phyloP scores from a whole-genome alignment of 2,329 filamentous ascomycete species.

The Fusarium bactridioides region DNA sequence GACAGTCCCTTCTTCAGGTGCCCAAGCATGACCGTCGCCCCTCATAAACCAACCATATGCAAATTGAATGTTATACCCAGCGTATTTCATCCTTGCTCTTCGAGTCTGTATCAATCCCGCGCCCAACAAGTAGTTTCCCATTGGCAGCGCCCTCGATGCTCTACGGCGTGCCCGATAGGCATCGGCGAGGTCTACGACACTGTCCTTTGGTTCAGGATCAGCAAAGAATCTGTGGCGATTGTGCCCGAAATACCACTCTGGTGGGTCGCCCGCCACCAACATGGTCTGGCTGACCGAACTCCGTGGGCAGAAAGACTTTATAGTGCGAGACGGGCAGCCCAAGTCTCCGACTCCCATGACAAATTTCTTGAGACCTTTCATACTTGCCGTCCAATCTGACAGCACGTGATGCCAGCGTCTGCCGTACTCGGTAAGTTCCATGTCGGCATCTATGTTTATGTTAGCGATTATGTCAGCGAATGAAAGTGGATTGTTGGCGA shows the following conservation, averaged over 20 bases:
- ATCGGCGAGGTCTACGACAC: rapidly evolving
- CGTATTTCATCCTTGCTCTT: neutral
- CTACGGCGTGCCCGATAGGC: rapidly evolving
- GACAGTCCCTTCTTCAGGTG: rapidly evolving
- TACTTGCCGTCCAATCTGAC: neutral
- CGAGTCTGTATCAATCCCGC: rapidly evolving
- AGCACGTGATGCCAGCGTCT: neutral
- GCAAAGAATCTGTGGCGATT: neutral
- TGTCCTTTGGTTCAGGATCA: rapidly evolving
- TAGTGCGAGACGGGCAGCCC: neutral
- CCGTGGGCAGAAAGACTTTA: too few relatives aligned
- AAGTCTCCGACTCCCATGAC: neutral
- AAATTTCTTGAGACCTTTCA: neutral
- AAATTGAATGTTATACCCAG: rapidly evolving
- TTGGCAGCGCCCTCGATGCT: rapidly evolving
- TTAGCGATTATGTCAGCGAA: too few relatives aligned
- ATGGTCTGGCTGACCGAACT: too few relatives aligned
- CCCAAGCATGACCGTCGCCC: too few relatives aligned
- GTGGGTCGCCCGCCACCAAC: neutral
- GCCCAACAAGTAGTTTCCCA: neutral
- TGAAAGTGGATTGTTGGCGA: too few relatives aligned
- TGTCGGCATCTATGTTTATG: too few relatives aligned
- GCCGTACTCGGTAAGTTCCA: neutral
- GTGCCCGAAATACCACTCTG: neutral
- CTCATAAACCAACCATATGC: rapidly evolving